Evolutionary conservation across 2,329 filamentous ascomycete species (phyloP).

Genomic region (Zymoseptoria passerinii): DNA sequence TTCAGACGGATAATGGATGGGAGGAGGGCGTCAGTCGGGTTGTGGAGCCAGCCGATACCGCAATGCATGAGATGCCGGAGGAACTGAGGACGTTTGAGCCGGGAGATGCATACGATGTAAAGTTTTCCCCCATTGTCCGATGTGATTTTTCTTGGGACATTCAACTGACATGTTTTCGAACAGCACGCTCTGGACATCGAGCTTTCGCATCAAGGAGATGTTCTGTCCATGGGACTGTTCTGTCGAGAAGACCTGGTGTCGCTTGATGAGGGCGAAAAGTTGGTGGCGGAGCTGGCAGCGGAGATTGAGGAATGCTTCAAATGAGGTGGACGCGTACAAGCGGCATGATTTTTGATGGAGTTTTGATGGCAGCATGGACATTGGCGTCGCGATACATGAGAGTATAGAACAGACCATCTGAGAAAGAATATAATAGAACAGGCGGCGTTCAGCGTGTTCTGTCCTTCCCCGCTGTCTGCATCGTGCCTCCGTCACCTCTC

Average conservation of each 20-base stretch:
- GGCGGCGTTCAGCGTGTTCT: neutral
- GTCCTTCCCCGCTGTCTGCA: neutral
- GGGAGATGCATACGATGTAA: constrained; percentile 31
- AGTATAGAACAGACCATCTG: neutral
- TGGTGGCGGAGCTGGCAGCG: neutral
- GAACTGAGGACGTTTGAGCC: constrained; percentile 6
- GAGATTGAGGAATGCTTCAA: neutral
- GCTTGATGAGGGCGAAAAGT: neutral
- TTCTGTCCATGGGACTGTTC: constrained; percentile 48
- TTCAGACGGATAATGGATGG: constrained; percentile 15
- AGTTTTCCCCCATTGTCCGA: constrained; percentile 15
- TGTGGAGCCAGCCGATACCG: neutral
- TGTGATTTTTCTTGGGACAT: neutral
- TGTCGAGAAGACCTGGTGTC: constrained; percentile 15
- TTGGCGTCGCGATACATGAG: neutral
- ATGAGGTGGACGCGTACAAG: neutral
- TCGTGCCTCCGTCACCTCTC: too few relatives aligned
- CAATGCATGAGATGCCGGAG: constrained; percentile 14
- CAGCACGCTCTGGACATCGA: constrained; percentile 50
- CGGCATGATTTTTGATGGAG: neutral
- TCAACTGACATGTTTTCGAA: neutral
- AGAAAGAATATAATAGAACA: neutral
- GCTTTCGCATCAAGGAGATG: constrained; percentile 41
- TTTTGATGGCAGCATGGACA: neutral
- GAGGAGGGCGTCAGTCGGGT: constrained; percentile 12